Evolutionary conservation across 108 stramenopile species (phyloP).

Genomic region (Cafeteria roenbergensis): DNA sequence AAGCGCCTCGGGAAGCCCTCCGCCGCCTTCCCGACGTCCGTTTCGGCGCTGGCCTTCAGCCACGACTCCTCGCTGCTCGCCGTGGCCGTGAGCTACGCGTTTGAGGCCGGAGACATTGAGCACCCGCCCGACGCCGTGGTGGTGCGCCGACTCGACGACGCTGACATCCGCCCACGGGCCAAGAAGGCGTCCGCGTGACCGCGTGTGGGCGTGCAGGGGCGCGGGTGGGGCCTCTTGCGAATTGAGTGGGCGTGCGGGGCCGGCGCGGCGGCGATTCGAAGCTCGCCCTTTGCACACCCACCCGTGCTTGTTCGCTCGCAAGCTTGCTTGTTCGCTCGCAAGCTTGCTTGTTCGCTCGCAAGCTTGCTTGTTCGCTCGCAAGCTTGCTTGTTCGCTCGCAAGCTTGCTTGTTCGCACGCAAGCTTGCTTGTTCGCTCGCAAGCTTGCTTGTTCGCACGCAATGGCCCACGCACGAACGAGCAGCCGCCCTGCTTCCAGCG

Average conservation of each 20-base stretch:
- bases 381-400: too few relatives aligned
- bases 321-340: not conserved
- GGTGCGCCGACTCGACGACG: not conserved
- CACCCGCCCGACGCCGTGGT: slow-evolving; percentile 3
- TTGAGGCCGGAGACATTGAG: slow-evolving; percentile 32
- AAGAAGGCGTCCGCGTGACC: not conserved
- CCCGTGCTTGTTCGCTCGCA: not conserved
- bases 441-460: too few relatives aligned
- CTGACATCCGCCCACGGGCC: not conserved
- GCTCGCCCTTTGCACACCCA: not conserved
- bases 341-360: too few relatives aligned
- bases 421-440: too few relatives aligned
- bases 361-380: too few relatives aligned
- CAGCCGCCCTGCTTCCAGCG: too few relatives aligned
- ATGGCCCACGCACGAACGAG: too few relatives aligned
- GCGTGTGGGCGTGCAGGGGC: not conserved
- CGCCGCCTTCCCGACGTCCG: slow-evolving; percentile 36
- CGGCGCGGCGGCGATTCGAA: not conserved
- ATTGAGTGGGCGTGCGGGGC: not conserved
- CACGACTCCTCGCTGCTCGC: slow-evolving; percentile 30
- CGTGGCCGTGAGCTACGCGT: slow-evolving; percentile 30
- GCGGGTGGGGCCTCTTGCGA: not conserved
- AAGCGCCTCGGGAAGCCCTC: too few relatives aligned
- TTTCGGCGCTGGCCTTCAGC: slow-evolving; percentile 29
- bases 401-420: too few relatives aligned